Evolutionary conservation across 495 filamentous ascomycete genomes (phyloP), one percentile per base, ranked within the genome.

Genomic region (Tuber aestivum): DNA sequence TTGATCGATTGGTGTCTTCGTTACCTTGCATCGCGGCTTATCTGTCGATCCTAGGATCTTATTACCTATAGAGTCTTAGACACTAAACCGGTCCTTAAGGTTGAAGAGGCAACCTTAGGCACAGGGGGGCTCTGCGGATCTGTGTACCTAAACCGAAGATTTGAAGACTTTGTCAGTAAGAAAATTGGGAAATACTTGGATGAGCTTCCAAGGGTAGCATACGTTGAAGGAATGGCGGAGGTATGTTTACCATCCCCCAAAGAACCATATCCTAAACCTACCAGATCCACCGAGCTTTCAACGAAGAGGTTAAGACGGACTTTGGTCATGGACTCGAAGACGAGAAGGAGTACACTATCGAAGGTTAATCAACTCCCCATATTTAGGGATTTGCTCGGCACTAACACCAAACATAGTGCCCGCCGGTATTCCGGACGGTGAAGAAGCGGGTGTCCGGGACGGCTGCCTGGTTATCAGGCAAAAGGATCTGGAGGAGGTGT

Each of bases 41-140:
- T 61, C 4, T 12, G 27, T 16, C 9, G n/a, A 16, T 12, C 50
- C 27, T 32, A 61, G 50, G 88, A 87, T 77, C 75, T 88, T 70
- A 83, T 85, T 10, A 83, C 84, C 1, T 85, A 89, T 83, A 87
- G 86, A 69, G 85, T 91, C 45, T 86, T 85, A 18, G 77, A 82
- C 8, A 77, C 87, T 14, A 73, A 82, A 32, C 87, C 87, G 16
- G 27, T 32, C 50, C 82, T 88, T 3, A 78, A 85, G 70, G 83
- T 88, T 16, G 79, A 85, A 40, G 87, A 88, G 75, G 85, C 85
- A 8, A 84, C 84, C 0, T 81, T 84, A 1, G 87, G 87, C 1
- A 89, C 86, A 0, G 91, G 90, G 5, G 86, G 87, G 0, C 84
- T 91, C 1, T 92, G 91, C 75, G 91, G 91, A 3, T 89, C 89